Evolutionary conservation across 306 rosid species (phyloP), one percentile per base, ranked within the genome.

Genomic region (Myrica gale): DNA sequence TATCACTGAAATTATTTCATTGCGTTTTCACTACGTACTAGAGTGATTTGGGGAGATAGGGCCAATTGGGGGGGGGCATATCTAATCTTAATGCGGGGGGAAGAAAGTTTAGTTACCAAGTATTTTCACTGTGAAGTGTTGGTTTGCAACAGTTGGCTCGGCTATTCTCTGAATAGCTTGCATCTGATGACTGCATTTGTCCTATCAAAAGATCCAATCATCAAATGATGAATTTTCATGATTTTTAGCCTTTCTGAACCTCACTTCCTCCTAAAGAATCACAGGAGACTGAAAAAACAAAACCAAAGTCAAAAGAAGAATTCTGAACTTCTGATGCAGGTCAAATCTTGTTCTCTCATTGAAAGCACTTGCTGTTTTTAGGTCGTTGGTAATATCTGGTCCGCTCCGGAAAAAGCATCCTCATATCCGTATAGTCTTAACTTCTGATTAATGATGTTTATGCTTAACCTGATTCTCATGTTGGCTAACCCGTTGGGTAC

Each of bases 401-500:
- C 46, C 37, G 6, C 21, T 39, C 19, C 3, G 39, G 65, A 63
- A 37, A 8, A 41, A 39, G 7, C 11, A 37, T 6, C 4, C n/a
- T 61, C 37, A 13, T 12, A 7, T 32, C n/a, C 12, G 45, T 32
- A 61, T 37, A 32, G 9, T 32, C 15, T 37, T 13, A 20, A 12
- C 68, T 61, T n/a, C 76, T 71, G 62, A 45, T 61, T 32, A 32
- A 32, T 32, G 37, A 43, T 52, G 17, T 81, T 65, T 50, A 69
- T 82, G 56, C 56, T 77, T 71, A 53, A 71, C 72, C 67, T 52
- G 63, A 63, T 66, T 60, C 82, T 71, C 45, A 72, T 63, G n/a
- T 56, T 45, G 48, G 52, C 20, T 68, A 61, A 68, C 75, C 62
- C 68, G 9, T 55, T 69, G 68, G 41, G 74, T 81, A 74, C 90